Base-by-base conservation (phyloP, 2,329 filamentous ascomycete species). In the Acephala macrosclerotiorum region DNA sequence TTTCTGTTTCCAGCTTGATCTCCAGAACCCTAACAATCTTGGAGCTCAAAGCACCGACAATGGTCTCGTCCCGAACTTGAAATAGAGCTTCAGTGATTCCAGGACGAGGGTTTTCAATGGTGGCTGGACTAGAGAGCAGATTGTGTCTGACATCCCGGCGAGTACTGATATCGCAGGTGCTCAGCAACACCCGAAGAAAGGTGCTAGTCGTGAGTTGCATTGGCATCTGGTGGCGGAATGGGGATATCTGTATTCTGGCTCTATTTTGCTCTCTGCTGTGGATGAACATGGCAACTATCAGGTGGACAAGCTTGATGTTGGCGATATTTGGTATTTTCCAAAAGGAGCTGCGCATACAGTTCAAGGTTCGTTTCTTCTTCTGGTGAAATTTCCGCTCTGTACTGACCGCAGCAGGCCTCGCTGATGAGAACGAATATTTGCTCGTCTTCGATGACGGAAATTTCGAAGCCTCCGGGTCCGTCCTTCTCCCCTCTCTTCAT, bases 171-270 rank as follows among this genome's bases (percentile, higher is more conserved):
- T 92, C 70, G 81, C 89, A 0, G 88, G 84, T 3, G 89, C 89
- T 0, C 89, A 92, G 75, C 87, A 90, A 77, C 89, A 91, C 76
- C 78, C 91, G 61, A 85, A 82, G 64, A 90, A 90, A 75, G 89
- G 89, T 2, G 86, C 88, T 0, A 84, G 89, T 38, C 83, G 88
- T 6, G 88, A 91, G 75, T 79, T 91, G 14, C 88, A 91, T 71
- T 91, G 88, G 89, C 88, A 91, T 73, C 81, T 82, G 69, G 86
- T 89, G n/a, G 87, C 88, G 11, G 88, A 91, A 80, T 91, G 88
- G 88, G 88, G 87, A 0, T 85, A 88, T 66, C 82, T 91, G 0
- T 89, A 87, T 70, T 72, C 79, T 42, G 88, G 89, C 4, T 81
- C 82, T 1, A 81, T 91, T 6, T 74, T 86, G 4, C 75, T 90